Base-by-base conservation (phyloP, 148 eudicot genomes). In the Rhododendron molle region DNA sequence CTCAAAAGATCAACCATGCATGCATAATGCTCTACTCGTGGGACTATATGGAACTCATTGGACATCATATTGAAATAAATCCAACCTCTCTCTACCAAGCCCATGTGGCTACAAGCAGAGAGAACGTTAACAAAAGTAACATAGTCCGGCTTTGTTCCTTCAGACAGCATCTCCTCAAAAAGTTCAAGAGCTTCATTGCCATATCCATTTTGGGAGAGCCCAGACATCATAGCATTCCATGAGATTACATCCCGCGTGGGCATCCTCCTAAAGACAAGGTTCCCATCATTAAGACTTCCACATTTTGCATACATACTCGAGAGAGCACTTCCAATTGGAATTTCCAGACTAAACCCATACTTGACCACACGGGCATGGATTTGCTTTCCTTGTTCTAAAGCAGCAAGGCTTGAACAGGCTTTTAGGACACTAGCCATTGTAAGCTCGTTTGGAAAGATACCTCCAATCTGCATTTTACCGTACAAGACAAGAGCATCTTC, bases 211-310 rank as follows among this genome's bases (percentile, higher is more conserved):
- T 93, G 95, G 80, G 93, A 90, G 78, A 93, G 89, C 50, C 92
- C 93, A 28, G 95, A 93, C 87, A 93, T 93, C 93, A 93, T 93
- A 16, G 91, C 91, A 84, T 93, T 91, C 93, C 93, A 93, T 4
- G 93, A 91, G 58, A 91, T 89, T 32, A 93, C 81, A 86, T 92
- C 95, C 85, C 88, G 88, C n/a, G 50, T 83, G 78, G 73, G 81
- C 89, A 90, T 93, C 80, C 90, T 86, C 58, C 81, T 88, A 86
- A 93, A 93, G 65, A 90, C 81, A 36, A 78, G 46, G 62, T 87
- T 89, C 16, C 93, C 93, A 52, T 93, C 91, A n/a, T 82, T 85
- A 44, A 93, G 85, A 85, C 92, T 88, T n/a, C 95, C 95, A 69
- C 92, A 90, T 84, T 93, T 93, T 43, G 92, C 91, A 85, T 93